Evolutionary conservation across 73 alveolate species (phyloP), one percentile per base, ranked within the genome.

Genomic region (Paraurostyla sp.): DNA sequence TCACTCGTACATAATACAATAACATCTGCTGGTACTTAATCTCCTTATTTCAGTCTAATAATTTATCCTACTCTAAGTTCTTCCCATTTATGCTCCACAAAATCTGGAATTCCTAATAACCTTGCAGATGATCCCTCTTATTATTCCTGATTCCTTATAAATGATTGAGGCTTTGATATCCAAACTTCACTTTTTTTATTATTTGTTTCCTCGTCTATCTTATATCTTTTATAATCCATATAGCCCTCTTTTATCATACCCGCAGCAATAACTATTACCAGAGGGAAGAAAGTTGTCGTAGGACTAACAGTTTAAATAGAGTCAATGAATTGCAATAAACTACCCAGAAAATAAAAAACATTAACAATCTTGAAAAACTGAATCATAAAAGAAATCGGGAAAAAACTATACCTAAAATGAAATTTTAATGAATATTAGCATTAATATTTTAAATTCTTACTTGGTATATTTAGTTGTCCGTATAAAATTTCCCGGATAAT

Each of bases 191-290:
- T 35, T 60, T 6, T 16, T 40, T 69, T 69, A 11, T 59, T 62
- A n/a, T n/a, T n/a, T n/a, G n/a, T n/a, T 40, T 41, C 65, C 23
- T 69, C 40, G 38, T 69, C 84, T 36, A 50, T 27, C 22, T 60
- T 7, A 43, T 69, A 69, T 41, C 84, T 69, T 38, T 69, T 69
- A 41, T 69, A 69, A 25, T 69, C 84, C 7, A 69, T 69, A 7
- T 22, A 22, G 18, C 84, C 84, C 40, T 69, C 84, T 38, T 69
- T 69, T n/a, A 69, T 16, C 84, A 69, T 69, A 16, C 84, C 84
- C 18, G 42, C n/a, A 18, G 35, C 11, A n/a, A n/a, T n/a, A n/a
- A n/a, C n/a, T n/a, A n/a, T n/a, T n/a, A n/a, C n/a, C n/a, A n/a
- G n/a, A n/a, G n/a, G n/a, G n/a, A n/a, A n/a, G 35, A n/a, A 69